A percentile compares a stretch with the other conserved stretches of the same genome.
phyloP scores from a whole-genome alignment of 257 asterid genomes.

The Dorcoceras hygrometricum region DNA sequence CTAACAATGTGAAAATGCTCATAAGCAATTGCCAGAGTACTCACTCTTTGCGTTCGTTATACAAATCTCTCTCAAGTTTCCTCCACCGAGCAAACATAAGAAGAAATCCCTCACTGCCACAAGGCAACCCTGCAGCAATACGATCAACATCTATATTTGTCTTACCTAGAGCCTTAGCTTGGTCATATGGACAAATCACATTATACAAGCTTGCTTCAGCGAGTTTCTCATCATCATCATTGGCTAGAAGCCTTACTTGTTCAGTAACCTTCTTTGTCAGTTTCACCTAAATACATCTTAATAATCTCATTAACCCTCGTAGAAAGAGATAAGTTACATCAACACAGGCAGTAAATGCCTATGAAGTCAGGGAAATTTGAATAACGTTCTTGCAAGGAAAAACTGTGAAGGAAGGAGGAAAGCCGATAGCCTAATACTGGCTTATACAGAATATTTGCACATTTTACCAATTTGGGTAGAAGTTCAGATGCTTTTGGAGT shows the following conservation, averaged over 20 bases:
- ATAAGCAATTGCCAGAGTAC: conserved; percentile 17
- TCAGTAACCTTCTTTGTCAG: conserved; percentile 91
- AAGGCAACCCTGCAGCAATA: conserved; percentile 96
- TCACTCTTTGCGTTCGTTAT: conserved; percentile 90
- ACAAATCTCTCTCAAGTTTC: conserved; percentile 88
- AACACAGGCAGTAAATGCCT: background rate
- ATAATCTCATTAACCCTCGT: background rate
- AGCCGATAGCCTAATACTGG: background rate
- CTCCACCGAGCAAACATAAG: conserved; percentile 99
- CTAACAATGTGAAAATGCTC: conserved; percentile 7
- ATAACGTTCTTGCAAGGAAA: conserved; percentile 6
- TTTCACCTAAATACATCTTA: conserved; percentile 46
- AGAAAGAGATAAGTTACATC: conserved; percentile 7
- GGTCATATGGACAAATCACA: conserved; percentile 92
- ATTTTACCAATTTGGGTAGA: conserved; percentile 66
- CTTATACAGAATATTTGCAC: conserved; percentile 1
- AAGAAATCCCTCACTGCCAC: conserved; percentile 98
- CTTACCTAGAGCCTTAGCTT: conserved; percentile 98
- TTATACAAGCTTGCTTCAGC: conserved; percentile 63
- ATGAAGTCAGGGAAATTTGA: conserved; percentile 4
- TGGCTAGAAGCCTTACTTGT: conserved; percentile 82
- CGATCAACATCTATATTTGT: conserved; percentile 93
- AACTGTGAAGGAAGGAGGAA: conserved; percentile 1
- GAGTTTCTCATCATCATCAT: conserved; percentile 86
- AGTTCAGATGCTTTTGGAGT: conserved; percentile 74